These are phyloP conservation scores for Tilletia caries DNA, from an alignment of 1,284 basidiomycete genomes.

Conservation along the genomic window DNA sequence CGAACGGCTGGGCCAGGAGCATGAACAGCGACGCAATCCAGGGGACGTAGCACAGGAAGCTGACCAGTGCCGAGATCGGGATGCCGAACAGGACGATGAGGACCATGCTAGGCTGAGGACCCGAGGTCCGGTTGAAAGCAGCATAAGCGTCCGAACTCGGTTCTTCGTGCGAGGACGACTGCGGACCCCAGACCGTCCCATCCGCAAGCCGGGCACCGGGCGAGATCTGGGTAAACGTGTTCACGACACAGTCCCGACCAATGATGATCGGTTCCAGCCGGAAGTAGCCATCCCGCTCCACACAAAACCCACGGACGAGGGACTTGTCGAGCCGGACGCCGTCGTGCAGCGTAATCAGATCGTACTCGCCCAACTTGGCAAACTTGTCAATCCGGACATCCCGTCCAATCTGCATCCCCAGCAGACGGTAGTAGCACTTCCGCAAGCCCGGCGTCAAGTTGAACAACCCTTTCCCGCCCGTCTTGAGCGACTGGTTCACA, in stretches of 20 bases:
- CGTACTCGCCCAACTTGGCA: conserved; percentile 49
- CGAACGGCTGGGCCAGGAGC: conserved; percentile 50
- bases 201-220: conserved; percentile 51
- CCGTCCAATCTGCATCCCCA: conserved; percentile 51
- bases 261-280: conserved; percentile 52
- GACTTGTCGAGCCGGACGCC: conserved; percentile 51
- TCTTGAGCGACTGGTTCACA: conserved; percentile 53
- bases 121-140: conserved; percentile 48
- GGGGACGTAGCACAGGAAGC: conserved; percentile 48
- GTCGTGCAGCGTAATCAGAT: conserved; percentile 53
- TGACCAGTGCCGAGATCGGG: conserved; percentile 43
- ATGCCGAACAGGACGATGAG: conserved; percentile 46
- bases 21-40: conserved; percentile 54
- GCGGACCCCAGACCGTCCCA: conserved; percentile 53
- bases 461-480: conserved; percentile 51
- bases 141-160: conserved; percentile 51
- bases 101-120: conserved; percentile 42
- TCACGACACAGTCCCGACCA: conserved; percentile 53
- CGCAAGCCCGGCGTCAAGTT: conserved; percentile 42
- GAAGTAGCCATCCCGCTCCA: conserved; percentile 53
- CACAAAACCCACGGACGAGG: conserved; percentile 52
- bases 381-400: conserved; percentile 49
- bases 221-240: conserved; percentile 53
- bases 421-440: conserved; percentile 50
- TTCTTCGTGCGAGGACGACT: conserved; percentile 51